Percentiles rank a stretch among this genome's conserved stretches.
Evolutionary conservation across 345 rosid genomes (phyloP).

Genomic region (Eucalyptus pauciflora): DNA sequence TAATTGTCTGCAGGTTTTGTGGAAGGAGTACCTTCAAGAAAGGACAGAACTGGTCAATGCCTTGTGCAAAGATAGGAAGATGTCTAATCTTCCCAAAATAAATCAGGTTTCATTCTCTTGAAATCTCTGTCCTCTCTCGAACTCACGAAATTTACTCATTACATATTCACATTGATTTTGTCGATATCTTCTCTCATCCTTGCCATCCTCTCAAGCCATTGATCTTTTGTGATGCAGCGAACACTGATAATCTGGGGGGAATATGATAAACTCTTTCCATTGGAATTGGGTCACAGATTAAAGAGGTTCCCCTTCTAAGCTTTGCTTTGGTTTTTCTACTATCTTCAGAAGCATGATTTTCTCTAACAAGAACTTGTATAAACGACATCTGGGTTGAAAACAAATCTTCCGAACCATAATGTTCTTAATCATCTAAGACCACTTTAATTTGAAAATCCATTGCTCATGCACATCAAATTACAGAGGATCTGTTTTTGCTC

Average conservation of each 20-base stretch:
- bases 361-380: neutral
- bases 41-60: neutral
- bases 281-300: slow-evolving; percentile 2
- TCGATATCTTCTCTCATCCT: neutral
- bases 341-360: neutral
- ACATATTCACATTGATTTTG: too few species aligned
- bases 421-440: neutral
- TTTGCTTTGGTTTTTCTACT: neutral
- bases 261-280: slow-evolving; percentile 1
- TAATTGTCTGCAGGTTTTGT: neutral
- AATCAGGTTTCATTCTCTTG: neutral
- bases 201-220: neutral
- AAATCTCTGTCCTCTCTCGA: neutral
- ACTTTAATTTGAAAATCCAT: neutral
- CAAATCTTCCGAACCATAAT: neutral
- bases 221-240: neutral
- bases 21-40: neutral
- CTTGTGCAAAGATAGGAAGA: neutral
- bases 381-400: neutral
- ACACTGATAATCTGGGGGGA: slow-evolving; percentile 4
- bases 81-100: slow-evolving; percentile 1
- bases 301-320: neutral
- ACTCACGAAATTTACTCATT: neutral
- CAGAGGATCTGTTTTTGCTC: neutral
- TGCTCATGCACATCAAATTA: neutral